These are phyloP conservation scores for Domatiomyces catenatus DNA, from an alignment of 2,329 filamentous ascomycete genomes.

Conservation along the genomic window DNA sequence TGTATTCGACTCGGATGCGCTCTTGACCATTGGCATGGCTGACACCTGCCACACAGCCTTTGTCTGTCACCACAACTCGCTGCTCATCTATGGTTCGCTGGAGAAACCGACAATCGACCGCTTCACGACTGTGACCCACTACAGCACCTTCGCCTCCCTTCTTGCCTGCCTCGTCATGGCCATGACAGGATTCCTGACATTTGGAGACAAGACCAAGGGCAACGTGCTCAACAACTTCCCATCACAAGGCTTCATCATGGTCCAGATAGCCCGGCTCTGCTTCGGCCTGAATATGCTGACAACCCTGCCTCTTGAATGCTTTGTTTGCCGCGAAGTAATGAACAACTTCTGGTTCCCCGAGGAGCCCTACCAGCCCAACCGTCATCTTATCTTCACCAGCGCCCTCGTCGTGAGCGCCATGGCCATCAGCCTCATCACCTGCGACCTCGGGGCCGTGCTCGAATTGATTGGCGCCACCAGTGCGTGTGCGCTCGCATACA, in stretches of 20 bases:
- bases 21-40: constrained; percentile 1
- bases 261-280: constrained; percentile 85
- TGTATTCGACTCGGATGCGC: constrained; percentile 13
- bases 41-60: constrained; percentile 31
- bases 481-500: constrained; percentile 86
- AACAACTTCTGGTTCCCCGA: constrained; percentile 62
- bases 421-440: constrained; percentile 65
- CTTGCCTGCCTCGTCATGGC: constrained; percentile 83
- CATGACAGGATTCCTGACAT: constrained; percentile 76
- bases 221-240: constrained; percentile 99
- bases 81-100: constrained; percentile 92
- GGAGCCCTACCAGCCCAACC: constrained; percentile 63
- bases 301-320: constrained; percentile 86
- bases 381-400: constrained; percentile 77
- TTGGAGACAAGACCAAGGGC: constrained; percentile 78
- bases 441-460: constrained; percentile 86
- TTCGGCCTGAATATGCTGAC: constrained; percentile 99
- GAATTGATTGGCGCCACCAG: constrained; percentile 92
- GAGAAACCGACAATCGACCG: constrained; percentile 90
- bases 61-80: constrained; percentile 80
- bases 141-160: constrained; percentile 78
- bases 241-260: constrained; percentile 63
- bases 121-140: constrained; percentile 85
- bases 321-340: constrained; percentile 96
- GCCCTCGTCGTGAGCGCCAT: constrained; percentile 66